Base-by-base conservation (phyloP, 345 rosid genomes). In the Salix viminalis region DNA sequence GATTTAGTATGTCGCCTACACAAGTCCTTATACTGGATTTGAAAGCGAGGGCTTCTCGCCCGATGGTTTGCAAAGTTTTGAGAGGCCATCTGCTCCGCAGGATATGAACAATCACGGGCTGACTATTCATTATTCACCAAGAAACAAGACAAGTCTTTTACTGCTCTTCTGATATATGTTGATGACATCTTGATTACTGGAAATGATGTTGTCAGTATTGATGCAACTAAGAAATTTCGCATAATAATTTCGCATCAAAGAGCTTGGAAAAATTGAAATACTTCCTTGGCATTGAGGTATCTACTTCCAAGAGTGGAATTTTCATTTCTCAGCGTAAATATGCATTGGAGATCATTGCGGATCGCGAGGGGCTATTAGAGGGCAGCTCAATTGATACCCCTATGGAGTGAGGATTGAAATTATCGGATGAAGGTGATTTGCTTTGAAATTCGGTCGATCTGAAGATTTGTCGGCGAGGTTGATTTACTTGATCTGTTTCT, bases 371-470 rank as follows among this genome's bases (percentile, higher is more conserved):
- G 13, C 30, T 70, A 10, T 70, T 46, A 23, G 61, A n/a, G 42
- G 6, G 74, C 37, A 4, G 42, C 61, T 12, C 32, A 18, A 30
- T 50, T 0, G n/a, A 52, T 52, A 52, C 58, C 2, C 58, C 10
- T 18, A 19, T 52, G 10, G 23, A 52, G 6, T 65, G 58, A 14
- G 30, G 65, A 4, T 11, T 66, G 15, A 75, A 75, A 32, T 67
- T 65, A 4, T 65, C 26, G 0, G 72, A 75, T 30, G 67, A 18
- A 0, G 52, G 64, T 10, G 72, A 75, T 1, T 30, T 32, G 2
- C 71, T 75, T 37, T 46, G 66, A 8, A 48, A 75, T 50, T 36
- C 34, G n/a, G n/a, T n/a, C n/a, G n/a, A n/a, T n/a, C 32, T 67
- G 65, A 13, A 32, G 71, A 37, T 7, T 73, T 11, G 42, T 61